Evolutionary conservation across 805 yeast species (phyloP).

Genomic region (Candida berthetii): DNA sequence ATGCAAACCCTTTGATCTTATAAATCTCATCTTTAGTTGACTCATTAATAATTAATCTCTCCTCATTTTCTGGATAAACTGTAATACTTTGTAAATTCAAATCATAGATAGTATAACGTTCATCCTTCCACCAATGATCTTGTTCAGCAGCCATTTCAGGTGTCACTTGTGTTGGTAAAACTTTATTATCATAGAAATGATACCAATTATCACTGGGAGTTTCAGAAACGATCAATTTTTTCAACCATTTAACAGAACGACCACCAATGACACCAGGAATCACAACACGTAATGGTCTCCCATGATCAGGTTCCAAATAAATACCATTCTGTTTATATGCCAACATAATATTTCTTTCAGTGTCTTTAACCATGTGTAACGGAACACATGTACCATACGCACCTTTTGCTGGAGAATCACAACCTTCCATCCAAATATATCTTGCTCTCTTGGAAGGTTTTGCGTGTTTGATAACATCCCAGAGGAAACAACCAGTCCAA

Average conservation of each 20-base stretch:
- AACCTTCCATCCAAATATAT: constrained; percentile 29
- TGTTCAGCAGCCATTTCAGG: constrained; percentile 25
- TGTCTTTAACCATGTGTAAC: constrained; percentile 25
- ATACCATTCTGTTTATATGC: constrained; percentile 30
- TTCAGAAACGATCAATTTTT: constrained; percentile 21
- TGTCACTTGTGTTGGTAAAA: constrained; percentile 27
- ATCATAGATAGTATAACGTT: constrained; percentile 28
- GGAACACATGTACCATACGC: constrained; percentile 26
- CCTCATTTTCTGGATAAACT: constrained; percentile 24
- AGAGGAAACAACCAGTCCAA: constrained; percentile 27
- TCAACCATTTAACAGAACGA: constrained; percentile 31
- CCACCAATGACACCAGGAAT: constrained; percentile 35
- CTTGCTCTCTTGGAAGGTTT: constrained; percentile 22
- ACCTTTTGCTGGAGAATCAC: constrained; percentile 25
- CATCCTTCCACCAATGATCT: constrained; percentile 30
- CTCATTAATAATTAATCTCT: constrained; percentile 8
- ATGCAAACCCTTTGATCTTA: constrained; percentile 26
- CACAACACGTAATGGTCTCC: constrained; percentile 26
- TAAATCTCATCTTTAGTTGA: constrained; percentile 9
- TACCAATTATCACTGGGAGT: constrained; percentile 28
- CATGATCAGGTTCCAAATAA: constrained; percentile 28
- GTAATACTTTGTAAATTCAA: constrained; percentile 27
- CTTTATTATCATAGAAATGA: constrained; percentile 29
- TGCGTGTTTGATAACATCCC: constrained; percentile 22
- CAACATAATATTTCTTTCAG: constrained; percentile 25